Conservation (phyloP, 495 filamentous ascomycete genomes). For the Clavariopsis aquatica region DNA sequence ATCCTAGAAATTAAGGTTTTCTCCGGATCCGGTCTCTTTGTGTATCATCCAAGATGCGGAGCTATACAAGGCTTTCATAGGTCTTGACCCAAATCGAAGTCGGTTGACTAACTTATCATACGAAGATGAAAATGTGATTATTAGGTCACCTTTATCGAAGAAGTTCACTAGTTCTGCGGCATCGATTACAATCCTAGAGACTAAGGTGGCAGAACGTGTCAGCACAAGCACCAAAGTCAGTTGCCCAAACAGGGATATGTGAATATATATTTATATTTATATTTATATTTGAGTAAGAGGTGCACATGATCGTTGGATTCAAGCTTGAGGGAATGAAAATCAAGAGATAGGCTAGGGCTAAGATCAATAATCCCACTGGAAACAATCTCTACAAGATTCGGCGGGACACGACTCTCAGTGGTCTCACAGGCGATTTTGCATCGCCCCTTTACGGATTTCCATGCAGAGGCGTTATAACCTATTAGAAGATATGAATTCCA, state of each 20-base stretch:
- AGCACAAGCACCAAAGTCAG: conserved; percentile 1
- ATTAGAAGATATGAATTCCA: too few species aligned
- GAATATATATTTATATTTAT: not conserved
- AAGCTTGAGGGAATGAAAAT: conserved; percentile 19
- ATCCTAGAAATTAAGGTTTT: conserved; percentile 15
- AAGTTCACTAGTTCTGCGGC: not conserved
- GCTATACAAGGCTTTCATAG: conserved; percentile 1
- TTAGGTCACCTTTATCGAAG: not conserved
- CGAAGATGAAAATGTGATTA: conserved; percentile 10
- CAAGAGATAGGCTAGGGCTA: conserved; percentile 5
- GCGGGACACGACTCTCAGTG: conserved; percentile 3
- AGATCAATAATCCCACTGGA: not conserved
- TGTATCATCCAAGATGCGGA: conserved; percentile 15
- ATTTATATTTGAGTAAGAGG: not conserved
- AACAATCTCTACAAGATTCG: not conserved
- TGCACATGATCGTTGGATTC: conserved; percentile 12
- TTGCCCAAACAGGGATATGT: not conserved
- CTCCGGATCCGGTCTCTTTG: conserved; percentile 24
- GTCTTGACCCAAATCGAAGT: conserved; percentile 13
- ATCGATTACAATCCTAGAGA: conserved; percentile 9
- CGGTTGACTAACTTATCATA: conserved; percentile 15
- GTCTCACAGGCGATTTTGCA: conserved; percentile 17
- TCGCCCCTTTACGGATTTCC: conserved; percentile 5
- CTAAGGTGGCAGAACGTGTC: conserved; percentile 1
- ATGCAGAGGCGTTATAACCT: too few species aligned